Base-by-base conservation (phyloP, 2,329 filamentous ascomycete species). In the Chaetomiaceae sp. region DNA sequence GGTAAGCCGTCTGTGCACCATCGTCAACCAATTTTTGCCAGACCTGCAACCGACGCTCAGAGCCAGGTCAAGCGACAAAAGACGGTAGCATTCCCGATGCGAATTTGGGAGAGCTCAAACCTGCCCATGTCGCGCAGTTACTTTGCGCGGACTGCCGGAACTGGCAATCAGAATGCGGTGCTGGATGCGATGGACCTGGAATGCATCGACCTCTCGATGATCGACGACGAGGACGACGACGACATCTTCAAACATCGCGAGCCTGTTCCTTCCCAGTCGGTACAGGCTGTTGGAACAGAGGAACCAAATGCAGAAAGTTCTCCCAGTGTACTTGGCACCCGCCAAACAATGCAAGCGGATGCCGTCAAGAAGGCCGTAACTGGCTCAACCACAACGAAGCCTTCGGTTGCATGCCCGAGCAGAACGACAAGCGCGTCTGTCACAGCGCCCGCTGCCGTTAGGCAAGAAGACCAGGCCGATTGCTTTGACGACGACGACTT, bases 151-250 rank as follows among this genome's bases (percentile, higher is more conserved):
- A 20, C 4, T n/a, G 27, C 11, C 42, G 19, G 42, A 33, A 35
- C n/a, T n/a, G n/a, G n/a, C n/a, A n/a, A n/a, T n/a, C n/a, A 22
- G 10, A 12, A 19, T 11, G 20, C 17, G n/a, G 32, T 27, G 5
- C 8, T 52, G n/a, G 36, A 52, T n/a, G 14, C n/a, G 2, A 27
- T 41, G 34, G 44, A 40, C 12, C 11, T 52, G 5, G 51, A 51
- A 5, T 53, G 36, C 18, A 53, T 52, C 27, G 50, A 54, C 20
- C 47, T 54, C 14, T 48, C 50, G 0, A 38, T 19, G 2, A 36
- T 33, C 3, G 48, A 51, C 18, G 48, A 51, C 18, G 45, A 47
- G 12, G 48, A 48, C 3, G 19, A 38, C 3, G 48, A 42, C 4
- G 26, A 27, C 30, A 24, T 48, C 11, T 27, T 32, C 15, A 6